Conservation (phyloP, 2,329 filamentous ascomycete genomes). For the Colletotrichum higginsianum region DNA sequence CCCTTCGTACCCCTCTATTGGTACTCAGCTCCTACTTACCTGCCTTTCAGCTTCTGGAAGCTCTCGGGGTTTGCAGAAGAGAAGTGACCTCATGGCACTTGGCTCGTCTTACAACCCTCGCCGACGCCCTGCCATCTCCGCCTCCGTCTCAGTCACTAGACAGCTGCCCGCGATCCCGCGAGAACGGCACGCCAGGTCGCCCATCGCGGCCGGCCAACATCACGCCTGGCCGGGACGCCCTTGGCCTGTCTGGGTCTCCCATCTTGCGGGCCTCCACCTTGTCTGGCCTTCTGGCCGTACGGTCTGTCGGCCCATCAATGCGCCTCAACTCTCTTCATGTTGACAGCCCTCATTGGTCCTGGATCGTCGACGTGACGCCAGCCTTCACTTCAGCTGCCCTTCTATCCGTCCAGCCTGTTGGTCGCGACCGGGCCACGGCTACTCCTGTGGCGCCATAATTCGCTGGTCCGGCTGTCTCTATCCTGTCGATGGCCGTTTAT, state of each 20-base stretch:
- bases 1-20: neutral
- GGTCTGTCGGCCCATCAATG: neutral
- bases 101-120: neutral
- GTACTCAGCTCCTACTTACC: conserved; percentile 10
- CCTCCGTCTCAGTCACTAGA: too few relatives aligned
- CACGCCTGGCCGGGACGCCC: conserved; percentile 31
- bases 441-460: neutral
- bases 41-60: neutral
- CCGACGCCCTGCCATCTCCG: neutral
- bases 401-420: neutral
- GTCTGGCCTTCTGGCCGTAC: neutral
- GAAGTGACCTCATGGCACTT: conserved; percentile 15
- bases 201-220: conserved; percentile 17
- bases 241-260: conserved; percentile 20
- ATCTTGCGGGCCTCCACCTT: conserved; percentile 32
- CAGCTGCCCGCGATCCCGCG: conserved; percentile 2
- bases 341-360: conserved; percentile 19
- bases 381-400: neutral
- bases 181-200: conserved; percentile 35
- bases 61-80: neutral
- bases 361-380: conserved; percentile 8
- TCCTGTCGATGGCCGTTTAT: conserved; percentile 19
- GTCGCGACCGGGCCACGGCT: neutral
- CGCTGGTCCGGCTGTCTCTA: neutral
- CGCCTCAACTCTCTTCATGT: conserved; percentile 2